Evolutionary conservation across 306 rosid species (phyloP).

Genomic region (Citrullus mucosospermus): DNA sequence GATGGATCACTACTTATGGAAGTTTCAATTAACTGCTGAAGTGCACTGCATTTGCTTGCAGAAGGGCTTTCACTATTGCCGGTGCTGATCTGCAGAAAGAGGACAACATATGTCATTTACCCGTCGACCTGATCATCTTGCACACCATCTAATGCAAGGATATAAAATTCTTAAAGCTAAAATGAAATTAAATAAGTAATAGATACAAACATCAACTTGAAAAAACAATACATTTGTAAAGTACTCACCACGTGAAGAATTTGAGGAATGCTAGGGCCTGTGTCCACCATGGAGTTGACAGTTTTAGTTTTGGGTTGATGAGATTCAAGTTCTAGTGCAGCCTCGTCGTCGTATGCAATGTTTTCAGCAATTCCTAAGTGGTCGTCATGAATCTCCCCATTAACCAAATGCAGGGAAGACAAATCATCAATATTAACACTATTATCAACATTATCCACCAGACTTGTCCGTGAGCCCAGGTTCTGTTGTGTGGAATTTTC

Average conservation of each 20-base stretch:
- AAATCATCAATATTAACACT: constrained; percentile 41
- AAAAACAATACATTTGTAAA: not conserved
- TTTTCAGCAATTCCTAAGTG: constrained; percentile 35
- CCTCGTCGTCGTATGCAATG: constrained; percentile 31
- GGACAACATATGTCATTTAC: not conserved
- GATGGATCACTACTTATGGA: constrained; percentile 61
- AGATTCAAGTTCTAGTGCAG: constrained; percentile 37
- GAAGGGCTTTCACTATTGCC: constrained; percentile 56
- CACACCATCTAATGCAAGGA: not conserved
- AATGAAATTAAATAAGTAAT: not conserved
- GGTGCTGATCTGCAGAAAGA: constrained; percentile 44
- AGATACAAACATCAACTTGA: not conserved
- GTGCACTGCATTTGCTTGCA: constrained; percentile 52
- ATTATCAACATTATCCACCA: constrained; percentile 33
- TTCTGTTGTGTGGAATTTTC: constrained; percentile 32
- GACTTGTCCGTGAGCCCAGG: constrained; percentile 38
- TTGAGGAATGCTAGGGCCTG: constrained; percentile 80
- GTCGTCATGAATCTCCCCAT: constrained; percentile 40
- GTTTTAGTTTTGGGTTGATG: constrained; percentile 31
- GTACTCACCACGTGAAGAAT: constrained; percentile 79
- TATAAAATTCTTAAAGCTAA: not conserved
- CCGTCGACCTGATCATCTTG: not conserved
- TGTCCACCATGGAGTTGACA: constrained; percentile 31
- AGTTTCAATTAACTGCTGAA: constrained; percentile 75
- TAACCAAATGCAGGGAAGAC: constrained; percentile 33